Conservation (phyloP, 2,329 filamentous ascomycete genomes). For the Claviceps sp. region DNA sequence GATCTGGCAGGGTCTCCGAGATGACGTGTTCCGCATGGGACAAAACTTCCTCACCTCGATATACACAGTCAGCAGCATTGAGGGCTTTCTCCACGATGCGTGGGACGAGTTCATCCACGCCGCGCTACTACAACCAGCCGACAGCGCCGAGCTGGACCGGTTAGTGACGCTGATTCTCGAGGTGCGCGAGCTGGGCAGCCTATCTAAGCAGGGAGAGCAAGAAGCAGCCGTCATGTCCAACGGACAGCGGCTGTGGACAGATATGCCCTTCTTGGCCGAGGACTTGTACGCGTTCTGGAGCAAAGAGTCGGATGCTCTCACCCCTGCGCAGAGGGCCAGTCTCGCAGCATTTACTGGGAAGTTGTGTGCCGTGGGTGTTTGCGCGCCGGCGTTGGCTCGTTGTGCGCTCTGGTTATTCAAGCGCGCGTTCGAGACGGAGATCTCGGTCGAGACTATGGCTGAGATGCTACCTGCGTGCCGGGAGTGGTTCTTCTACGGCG, state of each 20-base stretch:
- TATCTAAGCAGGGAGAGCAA: too few relatives aligned
- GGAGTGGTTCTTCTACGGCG: slow-evolving; percentile 3
- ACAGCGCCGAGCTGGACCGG: too few relatives aligned
- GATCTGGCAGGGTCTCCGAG: too few relatives aligned
- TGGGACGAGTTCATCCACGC: too few relatives aligned
- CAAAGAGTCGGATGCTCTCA: background rate
- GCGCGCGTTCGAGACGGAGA: slow-evolving; percentile 2
- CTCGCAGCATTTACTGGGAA: slow-evolving; percentile 4
- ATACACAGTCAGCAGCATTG: too few relatives aligned
- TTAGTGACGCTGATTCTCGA: too few relatives aligned
- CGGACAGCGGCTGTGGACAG: slow-evolving; percentile 6
- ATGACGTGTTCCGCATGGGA: too few relatives aligned
- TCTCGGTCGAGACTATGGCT: background rate
- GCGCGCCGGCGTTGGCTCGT: background rate
- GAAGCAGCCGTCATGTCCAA: slow-evolving; percentile 2
- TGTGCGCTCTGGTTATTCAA: slow-evolving; percentile 6
- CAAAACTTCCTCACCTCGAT: too few relatives aligned
- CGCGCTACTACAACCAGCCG: too few relatives aligned
- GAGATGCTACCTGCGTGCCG: slow-evolving; percentile 4
- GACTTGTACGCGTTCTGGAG: slow-evolving; percentile 2
- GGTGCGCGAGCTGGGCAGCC: slow-evolving; percentile 28
- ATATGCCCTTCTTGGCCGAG: slow-evolving; percentile 4
- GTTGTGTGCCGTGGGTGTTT: slow-evolving; percentile 5
- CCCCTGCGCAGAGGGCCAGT: background rate
- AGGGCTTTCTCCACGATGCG: too few relatives aligned